These are phyloP conservation scores for Spizellomyces punctatus DNA, from an alignment of 192 early-diverging fungal genomes.

Conservation along the genomic window DNA sequence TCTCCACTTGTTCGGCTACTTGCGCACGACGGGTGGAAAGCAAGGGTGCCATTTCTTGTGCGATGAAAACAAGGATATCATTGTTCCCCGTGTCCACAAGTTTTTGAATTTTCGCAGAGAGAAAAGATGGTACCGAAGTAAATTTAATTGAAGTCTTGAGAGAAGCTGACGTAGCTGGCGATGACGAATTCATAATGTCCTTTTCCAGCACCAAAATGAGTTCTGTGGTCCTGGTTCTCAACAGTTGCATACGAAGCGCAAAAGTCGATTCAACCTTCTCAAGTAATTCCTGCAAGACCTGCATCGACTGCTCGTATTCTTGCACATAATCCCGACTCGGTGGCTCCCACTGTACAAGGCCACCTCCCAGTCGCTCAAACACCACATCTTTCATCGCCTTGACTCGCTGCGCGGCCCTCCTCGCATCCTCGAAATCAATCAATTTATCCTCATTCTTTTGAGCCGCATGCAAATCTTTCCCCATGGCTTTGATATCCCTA, in stretches of 20 bases:
- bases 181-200: conserved; percentile 6
- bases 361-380: conserved; percentile 15
- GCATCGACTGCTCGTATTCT: background rate
- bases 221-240: conserved; percentile 7
- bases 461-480: background rate
- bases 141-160: background rate
- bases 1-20: background rate
- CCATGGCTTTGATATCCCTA: conserved; percentile 8
- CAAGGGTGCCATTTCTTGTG: background rate
- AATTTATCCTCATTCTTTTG: background rate
- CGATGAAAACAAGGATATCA: conserved; percentile 13
- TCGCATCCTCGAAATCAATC: background rate
- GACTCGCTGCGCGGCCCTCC: background rate
- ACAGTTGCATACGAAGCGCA: background rate
- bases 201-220: background rate
- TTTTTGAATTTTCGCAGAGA: background rate
- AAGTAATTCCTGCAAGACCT: background rate
- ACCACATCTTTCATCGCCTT: conserved; percentile 2
- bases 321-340: background rate
- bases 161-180: background rate
- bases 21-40: background rate
- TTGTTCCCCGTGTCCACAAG: conserved; percentile 15
- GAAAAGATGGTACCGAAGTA: conserved; percentile 8
- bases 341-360: background rate
- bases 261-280: background rate